Evolutionary conservation across 148 eudicot species (phyloP), one percentile per base, ranked within the genome.

Genomic region (Amaranthus palmeri): DNA sequence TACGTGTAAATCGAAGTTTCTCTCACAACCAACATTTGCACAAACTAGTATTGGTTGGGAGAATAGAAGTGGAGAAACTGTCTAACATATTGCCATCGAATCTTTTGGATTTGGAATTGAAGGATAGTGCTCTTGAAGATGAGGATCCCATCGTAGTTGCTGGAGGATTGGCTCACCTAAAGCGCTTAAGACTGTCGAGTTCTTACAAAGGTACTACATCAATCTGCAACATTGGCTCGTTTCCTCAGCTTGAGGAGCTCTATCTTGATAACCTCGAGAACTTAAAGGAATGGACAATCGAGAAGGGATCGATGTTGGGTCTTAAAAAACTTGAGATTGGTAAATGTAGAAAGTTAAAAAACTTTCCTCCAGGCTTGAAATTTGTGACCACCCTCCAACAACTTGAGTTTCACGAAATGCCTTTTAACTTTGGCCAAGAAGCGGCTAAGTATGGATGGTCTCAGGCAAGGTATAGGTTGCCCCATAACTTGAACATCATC

Each of bases 241-340:
- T 76, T 69, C 73, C 78, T 0, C 61, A 61, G 52, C 73, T 76
- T 9, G 73, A 68, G 8, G 73, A 68, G 78, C 68, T 76, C 54
- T 62, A 18, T 54, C 7, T 76, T 1, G 62, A 51, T 58, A 12
- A 48, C 10, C 67, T 76, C 8, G 7, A 12, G 40, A 69, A 61
- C 43, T 54, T 61, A 61, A n/a, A 15, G 3, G 15, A 2, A 14
- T 69, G 73, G 78, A 61, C 5, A n/a, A 61, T 76, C 17, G 73
- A 76, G 46, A 15, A 61, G 41, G 78, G 73, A 2, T 44, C 78
- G 7, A 69, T 76, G 73, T 40, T 36, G 6, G 45, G 73, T 43
- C 69, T 69, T 15, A 68, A 52, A 48, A 76, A 60, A 45, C 54
- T 69, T 12, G 69, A 69, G 14, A 44, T 76, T 42, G 17, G 15